Evolutionary conservation across 129 eudicot species (phyloP), one percentile per base, ranked within the genome.

Genomic region (Centrapalus pauciflorus): DNA sequence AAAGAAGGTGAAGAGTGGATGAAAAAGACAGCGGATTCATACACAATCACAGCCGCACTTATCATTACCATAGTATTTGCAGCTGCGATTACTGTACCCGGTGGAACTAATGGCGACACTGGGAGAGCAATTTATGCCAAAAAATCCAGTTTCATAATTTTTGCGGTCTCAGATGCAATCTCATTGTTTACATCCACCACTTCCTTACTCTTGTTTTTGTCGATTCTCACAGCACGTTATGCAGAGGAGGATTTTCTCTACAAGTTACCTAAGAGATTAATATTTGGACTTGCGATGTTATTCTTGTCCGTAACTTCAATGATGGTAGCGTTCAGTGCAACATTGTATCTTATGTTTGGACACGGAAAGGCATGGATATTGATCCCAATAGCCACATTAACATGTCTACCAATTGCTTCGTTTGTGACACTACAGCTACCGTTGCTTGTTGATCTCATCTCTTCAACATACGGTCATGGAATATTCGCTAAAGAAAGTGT

Each of bases 1-100:
- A 38, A 19, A 34, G 69, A 67, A 48, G 80, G 80, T 3, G 75
- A 76, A 38, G 34, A 76, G 2, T 76, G 80, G 80, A 76, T 76
- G n/a, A n/a, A n/a, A 72, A 74, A 55, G 16, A 74, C 79, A 5
- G 59, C 79, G 0, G 54, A 33, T 5, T 67, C 80, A 2, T 76
- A 67, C 45, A 26, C 70, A 37, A 50, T 76, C 3, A 67, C 70
- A 10, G 70, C 75, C 0, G 70, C 75, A 7, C 68, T 76, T 5
- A 76, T 76, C 38, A 51, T 60, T 11, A 67, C 75, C 4, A 61
- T 61, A 23, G 67, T 61, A 7, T 61, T 61, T 33, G 49, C 67
- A 61, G 45, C 45, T 0, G 67, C 67, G 12, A 61, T 61, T 35
- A 61, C 45, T 33, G 67, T 61, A 4, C 67, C 67, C 7, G 67